Percentiles rank a stretch among this genome's conserved stretches.
Evolutionary conservation across 2,329 filamentous ascomycete species (phyloP).

Genomic region (Teratosphaeria destructans): DNA sequence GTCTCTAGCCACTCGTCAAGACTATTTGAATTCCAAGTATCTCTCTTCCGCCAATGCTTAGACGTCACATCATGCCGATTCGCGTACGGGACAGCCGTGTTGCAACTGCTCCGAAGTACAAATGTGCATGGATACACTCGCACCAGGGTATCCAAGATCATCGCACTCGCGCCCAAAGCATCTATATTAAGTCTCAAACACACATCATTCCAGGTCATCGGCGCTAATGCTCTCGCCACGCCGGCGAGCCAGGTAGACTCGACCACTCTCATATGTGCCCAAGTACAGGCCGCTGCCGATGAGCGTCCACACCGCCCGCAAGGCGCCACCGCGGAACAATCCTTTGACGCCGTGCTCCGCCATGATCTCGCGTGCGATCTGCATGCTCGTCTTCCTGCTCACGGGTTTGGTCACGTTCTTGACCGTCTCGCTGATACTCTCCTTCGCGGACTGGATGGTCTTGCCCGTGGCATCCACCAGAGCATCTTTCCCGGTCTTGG

Average conservation of each 20-base stretch:
- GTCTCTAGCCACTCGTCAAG: no score
- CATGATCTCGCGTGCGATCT: conserved; percentile 56
- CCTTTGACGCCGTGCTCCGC: conserved; percentile 58
- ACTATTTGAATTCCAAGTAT: no score
- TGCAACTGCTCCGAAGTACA: neutral
- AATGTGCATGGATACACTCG: neutral
- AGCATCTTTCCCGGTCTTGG: conserved; percentile 14
- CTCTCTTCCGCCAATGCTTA: no score
- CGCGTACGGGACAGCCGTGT: neutral
- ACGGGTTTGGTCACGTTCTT: conserved; percentile 24
- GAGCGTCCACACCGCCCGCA: conserved; percentile 72
- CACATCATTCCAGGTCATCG: conserved; percentile 14
- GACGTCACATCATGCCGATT: no score
- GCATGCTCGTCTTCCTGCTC: conserved; percentile 36
- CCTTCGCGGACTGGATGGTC: conserved; percentile 22
- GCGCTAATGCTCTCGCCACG: conserved; percentile 32
- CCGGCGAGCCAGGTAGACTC: conserved; percentile 40
- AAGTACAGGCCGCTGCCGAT: conserved; percentile 75
- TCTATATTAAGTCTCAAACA: neutral
- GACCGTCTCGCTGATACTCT: conserved; percentile 17
- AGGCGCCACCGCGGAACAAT: conserved; percentile 63
- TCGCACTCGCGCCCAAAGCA: neutral
- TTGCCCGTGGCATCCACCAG: conserved; percentile 33
- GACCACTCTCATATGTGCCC: conserved; percentile 73
- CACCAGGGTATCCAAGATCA: neutral